Evolutionary conservation across 2,329 filamentous ascomycete species (phyloP).

Genomic region (Xylaria sp.): DNA sequence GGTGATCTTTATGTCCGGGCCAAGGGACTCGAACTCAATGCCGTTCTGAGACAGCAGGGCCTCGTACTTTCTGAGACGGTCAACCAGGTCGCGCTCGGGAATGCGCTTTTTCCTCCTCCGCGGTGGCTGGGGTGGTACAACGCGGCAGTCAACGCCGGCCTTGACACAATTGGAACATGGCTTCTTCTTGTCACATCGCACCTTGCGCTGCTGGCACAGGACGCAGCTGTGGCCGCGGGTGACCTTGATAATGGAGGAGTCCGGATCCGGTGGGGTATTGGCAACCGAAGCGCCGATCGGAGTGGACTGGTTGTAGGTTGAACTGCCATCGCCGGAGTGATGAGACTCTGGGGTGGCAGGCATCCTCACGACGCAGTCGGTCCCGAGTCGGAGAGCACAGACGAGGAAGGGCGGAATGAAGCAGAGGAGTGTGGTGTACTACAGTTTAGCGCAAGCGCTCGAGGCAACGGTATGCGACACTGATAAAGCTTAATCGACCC

Average conservation of each 20-base stretch:
- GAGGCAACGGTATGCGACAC: slow-evolving; percentile 31
- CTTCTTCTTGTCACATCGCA: slow-evolving; percentile 77
- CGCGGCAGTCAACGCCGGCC: slow-evolving; percentile 69
- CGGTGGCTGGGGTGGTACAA: slow-evolving; percentile 66
- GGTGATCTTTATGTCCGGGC: slow-evolving; percentile 58
- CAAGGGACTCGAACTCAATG: slow-evolving; percentile 74
- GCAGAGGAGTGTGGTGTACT: slow-evolving; percentile 11
- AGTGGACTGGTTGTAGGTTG: slow-evolving; percentile 44
- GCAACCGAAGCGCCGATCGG: slow-evolving; percentile 45
- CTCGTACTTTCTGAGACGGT: slow-evolving; percentile 76
- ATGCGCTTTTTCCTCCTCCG: slow-evolving; percentile 70
- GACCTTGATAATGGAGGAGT: slow-evolving; percentile 62
- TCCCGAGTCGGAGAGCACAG: slow-evolving; percentile 36
- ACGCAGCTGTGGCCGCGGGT: slow-evolving; percentile 73
- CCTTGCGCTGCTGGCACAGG: slow-evolving; percentile 79
- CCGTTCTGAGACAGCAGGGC: slow-evolving; percentile 71
- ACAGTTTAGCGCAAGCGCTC: slow-evolving; percentile 24
- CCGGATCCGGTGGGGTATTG: slow-evolving; percentile 49
- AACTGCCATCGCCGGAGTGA: slow-evolving; percentile 43
- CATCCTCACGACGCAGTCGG: slow-evolving; percentile 41
- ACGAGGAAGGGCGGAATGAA: slow-evolving; percentile 6
- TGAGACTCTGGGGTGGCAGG: slow-evolving; percentile 49
- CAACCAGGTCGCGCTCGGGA: slow-evolving; percentile 75
- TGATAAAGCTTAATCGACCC: slow-evolving; percentile 39
- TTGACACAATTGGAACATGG: slow-evolving; percentile 77